Evolutionary conservation across 2,329 filamentous ascomycete species (phyloP), one percentile per base, ranked within the genome.

Genomic region (Talaromyces albobiverticillius): DNA sequence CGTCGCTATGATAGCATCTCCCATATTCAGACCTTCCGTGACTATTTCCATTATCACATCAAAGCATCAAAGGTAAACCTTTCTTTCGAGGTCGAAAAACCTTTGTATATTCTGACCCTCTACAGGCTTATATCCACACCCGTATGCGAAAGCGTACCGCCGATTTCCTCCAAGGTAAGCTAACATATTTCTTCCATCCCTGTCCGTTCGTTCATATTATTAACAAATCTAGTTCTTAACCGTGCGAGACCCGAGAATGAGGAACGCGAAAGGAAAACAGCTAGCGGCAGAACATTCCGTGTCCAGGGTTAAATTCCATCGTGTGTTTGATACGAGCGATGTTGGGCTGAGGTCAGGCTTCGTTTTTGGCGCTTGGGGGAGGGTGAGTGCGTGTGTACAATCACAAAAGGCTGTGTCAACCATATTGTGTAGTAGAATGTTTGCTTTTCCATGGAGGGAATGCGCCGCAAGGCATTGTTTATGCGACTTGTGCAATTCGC

Each of bases 1-100:
- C 85, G 91, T 69, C 90, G 95, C 77, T 87, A 89, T 57, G 92
- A 96, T 62, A 92, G 95, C 70, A 99, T 99, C 64, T 96, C 92
- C 48, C 95, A 99, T 72, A 97, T 99, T 66, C 95, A 99, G 76
- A 99, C 94, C 13, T 99, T 99, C 89, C 89, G 94, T 62, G 94
- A 99, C 71, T 99, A 99, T 76, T 99, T 99, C 81, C 94, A 99
- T 75, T 99, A 99, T 74, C 94, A 99, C 75, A 99, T 99, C 77
- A 99, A 99, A 78, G 95, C 94, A 26, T 96, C 92, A 59, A 99
- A 99, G 81, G 84, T 85, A 71, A 50, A 38, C n/a, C 20, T 48
- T 41, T 3, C 13, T 22, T 22, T 1, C 46, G 13, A 16, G 26
- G n/a, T 50, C 56, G 16, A 4, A 22, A 23, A 16, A n/a, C 26